Conservation (phyloP, 768 basidiomycete genomes). For the Lactarius indigo region DNA sequence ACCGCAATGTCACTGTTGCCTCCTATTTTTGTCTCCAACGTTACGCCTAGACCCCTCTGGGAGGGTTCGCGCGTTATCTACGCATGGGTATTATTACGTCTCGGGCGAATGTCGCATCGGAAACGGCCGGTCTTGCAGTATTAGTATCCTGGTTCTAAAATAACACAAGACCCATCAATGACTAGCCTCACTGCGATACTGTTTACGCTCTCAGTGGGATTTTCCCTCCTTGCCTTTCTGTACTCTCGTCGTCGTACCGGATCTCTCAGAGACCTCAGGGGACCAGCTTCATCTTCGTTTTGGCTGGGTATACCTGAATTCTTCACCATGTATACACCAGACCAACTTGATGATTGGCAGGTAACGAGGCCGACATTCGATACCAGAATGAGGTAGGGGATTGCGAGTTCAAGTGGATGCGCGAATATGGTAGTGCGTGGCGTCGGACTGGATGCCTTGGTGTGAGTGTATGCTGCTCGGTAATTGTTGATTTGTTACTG, state of each 20-base stretch:
- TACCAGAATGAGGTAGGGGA: slow-evolving; percentile 26
- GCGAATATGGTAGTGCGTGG: slow-evolving; percentile 27
- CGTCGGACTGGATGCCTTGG: slow-evolving; percentile 24
- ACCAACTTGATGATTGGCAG: not conserved
- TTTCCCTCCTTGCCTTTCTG: not conserved
- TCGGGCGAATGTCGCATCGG: too few relatives aligned
- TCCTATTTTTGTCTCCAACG: too few relatives aligned
- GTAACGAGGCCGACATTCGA: not conserved
- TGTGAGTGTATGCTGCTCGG: slow-evolving; percentile 16
- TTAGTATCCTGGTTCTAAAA: too few relatives aligned
- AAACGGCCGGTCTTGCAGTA: too few relatives aligned
- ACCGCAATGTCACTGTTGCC: too few relatives aligned
- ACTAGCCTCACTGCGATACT: not conserved
- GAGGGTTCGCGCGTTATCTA: too few relatives aligned
- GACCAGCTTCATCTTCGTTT: not conserved
- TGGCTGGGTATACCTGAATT: not conserved
- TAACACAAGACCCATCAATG: not conserved
- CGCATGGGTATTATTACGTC: too few relatives aligned
- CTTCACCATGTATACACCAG: not conserved
- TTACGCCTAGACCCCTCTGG: too few relatives aligned
- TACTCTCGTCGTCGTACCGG: not conserved
- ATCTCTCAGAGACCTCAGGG: not conserved
- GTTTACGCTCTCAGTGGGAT: not conserved
- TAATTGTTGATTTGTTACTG: not conserved
- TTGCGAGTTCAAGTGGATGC: slow-evolving; percentile 22